A percentile compares a stretch with the other conserved stretches of the same genome.
These are phyloP conservation scores for Pseudogymnoascus pannorum DNA, from an alignment of 2,329 filamentous ascomycete species.

Conservation along the genomic window DNA sequence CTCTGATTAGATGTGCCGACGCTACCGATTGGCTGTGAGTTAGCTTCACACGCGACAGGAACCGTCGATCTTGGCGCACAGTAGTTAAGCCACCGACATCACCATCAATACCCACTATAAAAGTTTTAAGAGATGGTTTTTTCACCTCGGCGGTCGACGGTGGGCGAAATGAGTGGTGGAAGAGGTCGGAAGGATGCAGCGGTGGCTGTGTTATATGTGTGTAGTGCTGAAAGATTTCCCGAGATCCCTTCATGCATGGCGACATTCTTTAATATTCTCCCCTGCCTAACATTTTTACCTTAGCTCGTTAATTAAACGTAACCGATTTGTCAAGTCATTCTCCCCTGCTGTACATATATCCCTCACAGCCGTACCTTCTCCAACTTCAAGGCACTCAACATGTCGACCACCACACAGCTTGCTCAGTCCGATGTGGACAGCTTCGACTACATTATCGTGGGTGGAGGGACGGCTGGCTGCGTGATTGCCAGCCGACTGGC, in stretches of 20 bases:
- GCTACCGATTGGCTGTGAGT: background rate
- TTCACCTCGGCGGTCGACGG: background rate
- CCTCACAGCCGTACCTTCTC: background rate
- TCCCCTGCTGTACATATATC: background rate
- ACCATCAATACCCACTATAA: background rate
- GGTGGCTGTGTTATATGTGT: background rate
- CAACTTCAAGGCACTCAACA: constrained; percentile 5
- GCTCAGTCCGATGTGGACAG: constrained; percentile 26
- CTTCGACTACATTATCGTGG: constrained; percentile 44
- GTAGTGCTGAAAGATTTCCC: background rate
- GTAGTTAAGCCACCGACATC: constrained; percentile 1
- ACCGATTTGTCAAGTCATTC: background rate
- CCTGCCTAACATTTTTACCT: background rate
- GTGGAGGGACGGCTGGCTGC: constrained; percentile 44
- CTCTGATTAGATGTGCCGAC: constrained; percentile 14
- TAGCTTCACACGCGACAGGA: background rate
- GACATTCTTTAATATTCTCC: background rate
- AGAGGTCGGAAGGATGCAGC: background rate
- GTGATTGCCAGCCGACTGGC: constrained; percentile 42
- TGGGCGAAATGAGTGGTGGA: background rate
- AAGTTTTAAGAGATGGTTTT: background rate
- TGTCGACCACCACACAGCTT: constrained; percentile 13
- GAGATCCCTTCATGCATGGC: constrained; percentile 2
- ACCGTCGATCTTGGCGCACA: background rate
- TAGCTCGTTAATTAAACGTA: constrained; percentile 4